Conservation (phyloP, 2,329 filamentous ascomycete genomes). For the Fusarium kyushuense region DNA sequence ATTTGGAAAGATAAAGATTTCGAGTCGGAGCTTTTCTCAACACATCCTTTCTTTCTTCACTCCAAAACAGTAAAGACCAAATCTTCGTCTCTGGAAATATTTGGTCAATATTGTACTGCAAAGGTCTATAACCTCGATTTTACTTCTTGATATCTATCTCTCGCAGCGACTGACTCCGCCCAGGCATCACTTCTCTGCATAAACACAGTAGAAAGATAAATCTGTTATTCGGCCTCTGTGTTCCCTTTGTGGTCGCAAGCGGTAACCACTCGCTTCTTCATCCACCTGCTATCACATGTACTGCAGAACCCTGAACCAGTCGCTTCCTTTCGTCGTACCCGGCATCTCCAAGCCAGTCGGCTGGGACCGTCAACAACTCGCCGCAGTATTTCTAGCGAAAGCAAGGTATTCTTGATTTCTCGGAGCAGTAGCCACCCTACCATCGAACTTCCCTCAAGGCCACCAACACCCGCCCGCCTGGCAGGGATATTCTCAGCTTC, state of each 20-base stretch:
- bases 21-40: not conserved
- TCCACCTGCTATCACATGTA: conserved; percentile 35
- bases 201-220: not conserved
- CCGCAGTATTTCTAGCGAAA: not conserved
- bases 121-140: not conserved
- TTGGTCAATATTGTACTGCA: not conserved
- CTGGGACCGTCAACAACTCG: conserved; percentile 17
- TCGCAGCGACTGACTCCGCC: not conserved
- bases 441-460: not conserved
- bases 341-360: conserved; percentile 31
- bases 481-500: not conserved
- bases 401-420: not conserved
- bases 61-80: not conserved
- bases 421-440: not conserved
- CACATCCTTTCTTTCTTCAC: not conserved
- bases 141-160: not conserved
- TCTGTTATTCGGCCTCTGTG: conserved; percentile 17
- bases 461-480: not conserved
- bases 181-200: not conserved
- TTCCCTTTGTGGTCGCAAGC: conserved; percentile 22
- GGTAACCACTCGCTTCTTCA: conserved; percentile 37
- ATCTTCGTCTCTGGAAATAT: not conserved
- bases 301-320: conserved; percentile 30
- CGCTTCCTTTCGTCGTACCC: conserved; percentile 35
- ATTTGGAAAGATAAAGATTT: not conserved